A percentile compares a stretch with the other conserved stretches of the same genome.
Evolutionary conservation across 2,329 filamentous ascomycete genomes (phyloP).

Genomic region (Hymenoscyphus linearis): DNA sequence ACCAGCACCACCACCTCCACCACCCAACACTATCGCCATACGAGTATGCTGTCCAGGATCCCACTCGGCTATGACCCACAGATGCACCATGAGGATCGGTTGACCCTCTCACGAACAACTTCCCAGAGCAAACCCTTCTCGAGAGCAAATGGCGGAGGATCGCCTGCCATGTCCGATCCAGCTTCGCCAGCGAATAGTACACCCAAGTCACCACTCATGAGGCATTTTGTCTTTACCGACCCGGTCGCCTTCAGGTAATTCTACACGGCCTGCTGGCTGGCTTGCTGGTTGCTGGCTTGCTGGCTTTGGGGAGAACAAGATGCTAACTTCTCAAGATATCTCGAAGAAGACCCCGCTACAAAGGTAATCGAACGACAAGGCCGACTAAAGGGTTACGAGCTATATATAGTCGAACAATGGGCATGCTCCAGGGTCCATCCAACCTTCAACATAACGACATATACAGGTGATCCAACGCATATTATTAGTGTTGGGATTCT

Average conservation of each 20-base stretch:
- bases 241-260: conserved; percentile 53
- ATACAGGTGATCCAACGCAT: conserved; percentile 80
- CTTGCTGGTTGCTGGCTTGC: background rate
- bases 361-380: conserved; percentile 67
- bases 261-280: background rate
- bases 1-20: background rate
- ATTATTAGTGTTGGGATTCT: conserved; percentile 75
- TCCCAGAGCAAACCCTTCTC: conserved; percentile 20
- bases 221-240: conserved; percentile 60
- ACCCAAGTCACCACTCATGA: conserved; percentile 35
- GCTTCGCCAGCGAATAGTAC: conserved; percentile 15
- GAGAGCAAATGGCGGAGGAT: conserved; percentile 15
- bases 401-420: conserved; percentile 97
- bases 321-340: conserved; percentile 47
- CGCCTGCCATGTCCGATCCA: conserved; percentile 11
- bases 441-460: conserved; percentile 87
- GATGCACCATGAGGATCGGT: conserved; percentile 27
- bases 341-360: conserved; percentile 79
- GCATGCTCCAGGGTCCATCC: conserved; percentile 86
- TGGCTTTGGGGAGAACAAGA: background rate
- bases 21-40: background rate
- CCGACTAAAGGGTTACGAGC: conserved; percentile 75
- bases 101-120: conserved; percentile 26
- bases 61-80: conserved; percentile 28
- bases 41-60: conserved; percentile 12